Evolutionary conservation across 2,329 filamentous ascomycete species (phyloP).

Genomic region (Colletotrichum acutatum): DNA sequence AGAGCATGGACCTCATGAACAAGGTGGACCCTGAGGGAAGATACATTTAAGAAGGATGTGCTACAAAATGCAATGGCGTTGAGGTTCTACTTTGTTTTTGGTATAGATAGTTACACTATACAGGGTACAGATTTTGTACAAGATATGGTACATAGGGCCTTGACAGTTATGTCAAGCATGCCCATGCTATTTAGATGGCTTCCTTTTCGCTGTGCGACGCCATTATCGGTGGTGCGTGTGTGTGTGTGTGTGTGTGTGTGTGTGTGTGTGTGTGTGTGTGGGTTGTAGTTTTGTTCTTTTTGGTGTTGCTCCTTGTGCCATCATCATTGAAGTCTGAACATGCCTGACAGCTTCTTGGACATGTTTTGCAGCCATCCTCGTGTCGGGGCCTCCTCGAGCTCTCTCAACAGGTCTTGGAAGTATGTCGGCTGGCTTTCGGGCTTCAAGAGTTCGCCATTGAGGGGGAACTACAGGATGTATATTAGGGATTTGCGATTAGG

Average conservation of each 20-base stretch:
- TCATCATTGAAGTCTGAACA: conserved; percentile 66
- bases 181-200: neutral
- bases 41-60: conserved; percentile 71
- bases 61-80: conserved; percentile 18
- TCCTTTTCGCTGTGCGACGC: neutral
- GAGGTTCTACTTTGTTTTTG: conserved; percentile 19
- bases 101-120: conserved; percentile 36
- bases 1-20: conserved; percentile 90
- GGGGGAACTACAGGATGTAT: conserved; percentile 43
- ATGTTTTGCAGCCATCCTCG: conserved; percentile 64
- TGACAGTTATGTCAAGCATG: neutral
- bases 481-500: neutral
- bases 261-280: neutral
- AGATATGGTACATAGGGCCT: conserved; percentile 27
- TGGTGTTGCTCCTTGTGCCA: neutral
- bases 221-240: neutral
- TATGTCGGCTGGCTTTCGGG: conserved; percentile 74
- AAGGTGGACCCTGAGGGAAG: conserved; percentile 82
- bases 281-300: neutral
- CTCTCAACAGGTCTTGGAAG: conserved; percentile 68
- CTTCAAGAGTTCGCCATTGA: conserved; percentile 60
- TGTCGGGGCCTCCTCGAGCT: conserved; percentile 72
- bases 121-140: conserved; percentile 36
- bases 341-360: conserved; percentile 66
- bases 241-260: neutral